Base-by-base conservation (phyloP, 345 rosid genomes). In the Brassica juncea region DNA sequence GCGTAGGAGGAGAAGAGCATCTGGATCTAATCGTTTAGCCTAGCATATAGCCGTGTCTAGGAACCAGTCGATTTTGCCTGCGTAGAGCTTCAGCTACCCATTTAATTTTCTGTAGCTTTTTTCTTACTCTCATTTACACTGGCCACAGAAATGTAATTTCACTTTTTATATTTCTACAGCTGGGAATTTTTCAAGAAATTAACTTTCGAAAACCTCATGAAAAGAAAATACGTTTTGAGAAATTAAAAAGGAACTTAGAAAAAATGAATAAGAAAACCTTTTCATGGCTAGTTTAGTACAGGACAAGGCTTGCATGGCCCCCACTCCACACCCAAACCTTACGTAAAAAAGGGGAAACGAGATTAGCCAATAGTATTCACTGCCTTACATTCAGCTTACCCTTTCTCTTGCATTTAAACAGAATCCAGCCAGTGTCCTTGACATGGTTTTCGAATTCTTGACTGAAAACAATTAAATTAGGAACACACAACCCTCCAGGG, bases 1-100 rank as follows among this genome's bases (percentile, higher is more conserved):
- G 8, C 90, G 94, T 5, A 80, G 90, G 72, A 84, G 91, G 74
- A 89, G 93, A 81, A 89, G 89, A 83, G 84, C 86, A 72, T 84
- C 97, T 15, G 89, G 83, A 19, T 79, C 90, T 0, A 79, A 82
- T 82, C 88, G 99, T 44, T 58, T 44, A 75, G 57, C 67, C 23
- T 80, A 80, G 71, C 80, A 37, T 64, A 15, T 75, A 75, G 80
- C 61, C 8, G 15, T 59, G 68, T 66, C 62, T 66, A 3, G 66
- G 49, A 39, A 39, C 72, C 47, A 42, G 69, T 66, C 34, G 77
- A 15, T 47, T 73, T 44, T 47, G 60, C 44, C 37, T 60, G 68
- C 69, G 30, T 73, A 62, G 77, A 66, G 44, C 55, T 49, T 49
- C 19, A 49, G 59, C 55, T 35, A 47, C 68, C 77, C 70, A 47